These are phyloP conservation scores for Brettanomyces sp. DNA, from an alignment of 805 yeast species.

Conservation along the genomic window DNA sequence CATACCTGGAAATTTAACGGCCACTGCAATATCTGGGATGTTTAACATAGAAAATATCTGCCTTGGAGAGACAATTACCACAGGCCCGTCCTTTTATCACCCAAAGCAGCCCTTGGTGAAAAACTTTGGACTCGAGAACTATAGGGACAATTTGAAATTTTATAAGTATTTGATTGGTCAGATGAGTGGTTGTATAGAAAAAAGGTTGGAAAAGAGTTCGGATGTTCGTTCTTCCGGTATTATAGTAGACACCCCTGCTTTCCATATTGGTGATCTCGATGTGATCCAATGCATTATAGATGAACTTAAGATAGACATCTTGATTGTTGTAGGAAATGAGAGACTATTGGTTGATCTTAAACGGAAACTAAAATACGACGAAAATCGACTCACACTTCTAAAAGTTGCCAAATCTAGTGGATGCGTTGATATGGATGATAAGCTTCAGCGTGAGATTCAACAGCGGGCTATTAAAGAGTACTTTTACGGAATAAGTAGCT, in stretches of 20 bases:
- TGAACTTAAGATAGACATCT: conserved; percentile 46
- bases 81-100: conserved; percentile 68
- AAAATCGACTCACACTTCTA: conserved; percentile 33
- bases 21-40: conserved; percentile 73
- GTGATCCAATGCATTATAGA: conserved; percentile 48
- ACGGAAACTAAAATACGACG: conserved; percentile 32
- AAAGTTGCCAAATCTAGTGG: conserved; percentile 71
- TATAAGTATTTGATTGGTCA: conserved; percentile 37
- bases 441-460: conserved; percentile 60
- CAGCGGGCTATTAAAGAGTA: conserved; percentile 76
- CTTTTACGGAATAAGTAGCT: conserved; percentile 68
- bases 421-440: conserved; percentile 63
- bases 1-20: conserved; percentile 77
- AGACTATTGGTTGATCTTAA: conserved; percentile 54
- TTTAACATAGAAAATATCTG: conserved; percentile 62
- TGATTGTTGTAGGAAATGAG: conserved; percentile 73
- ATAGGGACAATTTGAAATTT: conserved; percentile 45
- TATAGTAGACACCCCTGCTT: conserved; percentile 68
- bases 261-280: conserved; percentile 39
- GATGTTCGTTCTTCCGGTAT: conserved; percentile 41
- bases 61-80: conserved; percentile 72
- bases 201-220: conserved; percentile 42
- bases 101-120: conserved; percentile 88
- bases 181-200: conserved; percentile 27
- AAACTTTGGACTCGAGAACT: conserved; percentile 61